Evolutionary conservation across 2,329 filamentous ascomycete genomes (phyloP).

Genomic region (Colletotrichum australisinense): DNA sequence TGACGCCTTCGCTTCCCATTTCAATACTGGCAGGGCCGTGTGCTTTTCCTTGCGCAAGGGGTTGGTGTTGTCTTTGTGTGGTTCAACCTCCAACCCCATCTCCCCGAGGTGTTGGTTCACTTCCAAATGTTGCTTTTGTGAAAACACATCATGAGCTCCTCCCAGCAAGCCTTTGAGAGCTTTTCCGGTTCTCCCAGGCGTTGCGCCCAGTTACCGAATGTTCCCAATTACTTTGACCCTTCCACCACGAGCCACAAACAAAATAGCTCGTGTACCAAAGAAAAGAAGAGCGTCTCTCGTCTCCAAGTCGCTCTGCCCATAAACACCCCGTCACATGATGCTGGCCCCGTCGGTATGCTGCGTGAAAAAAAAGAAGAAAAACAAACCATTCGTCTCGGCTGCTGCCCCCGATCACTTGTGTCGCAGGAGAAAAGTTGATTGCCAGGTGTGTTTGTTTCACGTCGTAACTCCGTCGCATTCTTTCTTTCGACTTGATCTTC

Average conservation of each 20-base stretch:
- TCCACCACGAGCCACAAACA: neutral
- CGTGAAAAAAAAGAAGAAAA: neutral
- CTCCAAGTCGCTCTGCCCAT: neutral
- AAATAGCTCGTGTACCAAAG: neutral
- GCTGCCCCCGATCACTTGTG: slow-evolving; percentile 15
- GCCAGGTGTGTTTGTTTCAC: slow-evolving; percentile 15
- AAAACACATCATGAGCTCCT: neutral
- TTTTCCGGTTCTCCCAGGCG: neutral
- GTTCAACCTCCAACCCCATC: neutral
- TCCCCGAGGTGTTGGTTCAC: neutral
- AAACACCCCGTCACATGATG: slow-evolving; percentile 8
- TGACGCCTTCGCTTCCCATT: slow-evolving; percentile 18
- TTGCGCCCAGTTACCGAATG: neutral
- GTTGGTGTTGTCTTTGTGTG: neutral
- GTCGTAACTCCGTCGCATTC: slow-evolving; percentile 22
- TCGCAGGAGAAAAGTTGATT: slow-evolving; percentile 5
- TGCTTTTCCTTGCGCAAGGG: neutral
- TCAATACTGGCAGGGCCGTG: neutral
- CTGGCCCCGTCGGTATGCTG: slow-evolving; percentile 28
- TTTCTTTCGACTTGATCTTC: slow-evolving; percentile 22
- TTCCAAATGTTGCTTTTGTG: neutral
- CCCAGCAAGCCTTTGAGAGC: neutral
- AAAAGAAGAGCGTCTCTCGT: neutral
- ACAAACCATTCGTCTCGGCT: neutral
- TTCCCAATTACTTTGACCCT: neutral